Evolutionary conservation across 1,284 basidiomycete genomes (phyloP), one percentile per base, ranked within the genome.

Genomic region (Heliocybe sulcata): DNA sequence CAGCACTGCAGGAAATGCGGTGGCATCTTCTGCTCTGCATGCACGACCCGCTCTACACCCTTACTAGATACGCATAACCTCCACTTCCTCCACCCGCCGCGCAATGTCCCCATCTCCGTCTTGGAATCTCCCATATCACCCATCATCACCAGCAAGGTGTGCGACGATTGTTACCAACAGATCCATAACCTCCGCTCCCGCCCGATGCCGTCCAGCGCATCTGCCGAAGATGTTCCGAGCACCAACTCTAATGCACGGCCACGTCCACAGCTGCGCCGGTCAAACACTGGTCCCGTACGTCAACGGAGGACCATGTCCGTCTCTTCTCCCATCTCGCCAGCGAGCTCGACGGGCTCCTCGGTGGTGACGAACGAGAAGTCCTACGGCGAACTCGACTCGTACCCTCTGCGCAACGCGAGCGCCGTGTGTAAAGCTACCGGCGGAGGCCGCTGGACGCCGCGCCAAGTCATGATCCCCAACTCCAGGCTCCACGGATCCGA

Each of bases 1-100:
- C 63, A 86, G 83, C 87, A 90, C 59, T 90, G 87, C 69, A 78
- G 87, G 65, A 90, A 90, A 65, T 90, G 87, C 60, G 87, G 87
- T 54, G 86, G 85, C 57, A 71, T 89, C n/a, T 87, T 83, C 66
- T 90, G 86, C 66, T 67, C 67, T 38, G 66, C 76, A 3, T 89
- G 87, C 64, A 79, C 81, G 2, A 71, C 75, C 14, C 76, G 76
- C 53, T 63, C 71, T 9, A 86, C 83, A 0, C 69, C 77, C 14
- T 77, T 90, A 8, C 75, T 90, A 45, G 87, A 89, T 60, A 79
- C 83, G 6, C 77, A 84, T n/a, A 76, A 75, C 53, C 80, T 90
- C 49, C 66, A 72, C 51, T 89, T 89, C 67, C 68, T 87, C 53
- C 73, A 83, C 50, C 87, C 87, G 0, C 87, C 87, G 0, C 77